Conservation (phyloP, 83 land plant genomes). For the Thuja plicata region DNA sequence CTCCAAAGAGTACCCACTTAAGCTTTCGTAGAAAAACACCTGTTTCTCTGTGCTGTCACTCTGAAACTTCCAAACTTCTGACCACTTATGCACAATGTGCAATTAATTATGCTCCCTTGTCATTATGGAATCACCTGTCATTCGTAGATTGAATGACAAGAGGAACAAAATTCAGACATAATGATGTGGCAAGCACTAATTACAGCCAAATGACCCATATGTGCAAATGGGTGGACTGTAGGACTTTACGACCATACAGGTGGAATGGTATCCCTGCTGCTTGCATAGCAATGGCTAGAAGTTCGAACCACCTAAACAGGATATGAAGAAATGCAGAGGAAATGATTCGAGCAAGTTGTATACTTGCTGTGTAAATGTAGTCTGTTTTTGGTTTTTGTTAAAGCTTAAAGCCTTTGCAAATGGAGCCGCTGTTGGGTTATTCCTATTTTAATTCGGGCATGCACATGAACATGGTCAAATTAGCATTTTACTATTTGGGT, state of each 20-base stretch:
- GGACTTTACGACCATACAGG: background rate
- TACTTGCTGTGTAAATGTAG: background rate
- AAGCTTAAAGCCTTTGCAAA: background rate
- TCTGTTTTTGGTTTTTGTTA: background rate
- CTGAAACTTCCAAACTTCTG: background rate
- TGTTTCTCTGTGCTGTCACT: background rate
- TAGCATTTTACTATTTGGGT: background rate
- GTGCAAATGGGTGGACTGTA: background rate
- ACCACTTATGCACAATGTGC: background rate
- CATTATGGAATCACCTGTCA: background rate
- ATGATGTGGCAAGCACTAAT: background rate
- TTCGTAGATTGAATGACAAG: background rate
- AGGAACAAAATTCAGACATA: background rate
- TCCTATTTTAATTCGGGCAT: background rate
- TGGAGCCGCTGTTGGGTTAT: background rate
- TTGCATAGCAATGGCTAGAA: background rate
- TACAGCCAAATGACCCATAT: background rate
- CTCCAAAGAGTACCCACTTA: background rate
- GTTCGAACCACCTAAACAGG: background rate
- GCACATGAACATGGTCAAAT: background rate
- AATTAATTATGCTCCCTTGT: background rate
- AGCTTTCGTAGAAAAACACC: background rate
- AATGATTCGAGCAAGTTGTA: background rate
- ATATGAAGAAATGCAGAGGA: background rate
- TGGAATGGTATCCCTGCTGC: background rate